These are phyloP conservation scores for Nicotiana benthamiana DNA, from an alignment of 257 asterid genomes.

Conservation along the genomic window DNA sequence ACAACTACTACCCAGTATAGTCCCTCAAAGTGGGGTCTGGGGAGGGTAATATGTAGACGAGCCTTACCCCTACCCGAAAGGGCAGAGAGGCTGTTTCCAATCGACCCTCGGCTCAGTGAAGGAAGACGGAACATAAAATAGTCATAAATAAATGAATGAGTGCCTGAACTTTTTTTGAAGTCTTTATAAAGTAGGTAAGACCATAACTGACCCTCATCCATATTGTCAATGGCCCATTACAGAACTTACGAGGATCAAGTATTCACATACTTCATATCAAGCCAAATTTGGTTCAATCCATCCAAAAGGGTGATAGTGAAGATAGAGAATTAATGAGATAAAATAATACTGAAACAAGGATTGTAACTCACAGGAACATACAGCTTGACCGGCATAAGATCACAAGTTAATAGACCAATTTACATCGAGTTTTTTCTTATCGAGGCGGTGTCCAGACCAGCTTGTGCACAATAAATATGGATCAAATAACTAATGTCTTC, in stretches of 20 bases:
- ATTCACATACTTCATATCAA: neutral
- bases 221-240: neutral
- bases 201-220: neutral
- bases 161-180: neutral
- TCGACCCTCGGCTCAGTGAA: too few relatives aligned
- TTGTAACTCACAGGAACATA: neutral
- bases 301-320: neutral
- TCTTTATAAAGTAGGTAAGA: neutral
- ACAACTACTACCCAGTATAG: too few relatives aligned
- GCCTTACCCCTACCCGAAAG: too few relatives aligned
- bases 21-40: too few relatives aligned
- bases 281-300: neutral
- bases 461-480: neutral
- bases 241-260: neutral
- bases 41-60: too few relatives aligned
- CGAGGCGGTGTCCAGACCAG: neutral
- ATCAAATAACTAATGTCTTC: neutral
- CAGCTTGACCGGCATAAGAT: neutral
- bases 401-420: neutral
- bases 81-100: too few relatives aligned
- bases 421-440: neutral
- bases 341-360: neutral
- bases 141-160: neutral
- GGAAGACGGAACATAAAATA: neutral
- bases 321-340: neutral